Percentiles rank a stretch among this genome's conserved stretches.
These are phyloP conservation scores for Juncus inflexus DNA, from an alignment of 176 grass and related monocot genomes.

Conservation along the genomic window DNA sequence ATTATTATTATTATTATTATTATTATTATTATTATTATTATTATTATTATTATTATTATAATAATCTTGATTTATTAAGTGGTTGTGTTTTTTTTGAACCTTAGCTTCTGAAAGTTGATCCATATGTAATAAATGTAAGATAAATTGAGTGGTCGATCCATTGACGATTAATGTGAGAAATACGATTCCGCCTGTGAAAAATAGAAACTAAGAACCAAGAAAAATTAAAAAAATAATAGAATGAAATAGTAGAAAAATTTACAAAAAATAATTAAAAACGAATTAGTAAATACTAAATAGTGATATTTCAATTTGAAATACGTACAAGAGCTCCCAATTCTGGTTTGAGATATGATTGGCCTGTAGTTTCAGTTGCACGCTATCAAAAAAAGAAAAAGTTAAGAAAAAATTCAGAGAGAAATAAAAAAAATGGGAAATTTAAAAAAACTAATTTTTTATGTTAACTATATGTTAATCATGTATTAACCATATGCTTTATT, in stretches of 20 bases:
- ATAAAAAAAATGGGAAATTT: not conserved
- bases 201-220: slow-evolving; percentile 57
- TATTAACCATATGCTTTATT: no score
- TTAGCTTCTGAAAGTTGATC: slow-evolving; percentile 66
- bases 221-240: slow-evolving; percentile 27
- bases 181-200: slow-evolving; percentile 91
- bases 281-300: not conserved
- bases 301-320: not conserved
- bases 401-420: slow-evolving; percentile 17
- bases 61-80: no score
- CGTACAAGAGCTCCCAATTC: slow-evolving; percentile 84
- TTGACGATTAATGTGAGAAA: slow-evolving; percentile 88
- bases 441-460: no score
- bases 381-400: slow-evolving; percentile 14
- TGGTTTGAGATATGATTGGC: slow-evolving; percentile 44
- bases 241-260: slow-evolving; percentile 8
- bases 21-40: no score
- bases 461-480: no score
- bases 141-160: slow-evolving; percentile 84
- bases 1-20: no score
- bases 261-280: not conserved
- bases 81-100: slow-evolving; percentile 30
- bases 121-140: slow-evolving; percentile 61
- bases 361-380: slow-evolving; percentile 43
- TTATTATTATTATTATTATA: no score